phyloP scores from a whole-genome alignment of 2,329 filamentous ascomycete genomes.

The Huntiella bhutanensis region DNA sequence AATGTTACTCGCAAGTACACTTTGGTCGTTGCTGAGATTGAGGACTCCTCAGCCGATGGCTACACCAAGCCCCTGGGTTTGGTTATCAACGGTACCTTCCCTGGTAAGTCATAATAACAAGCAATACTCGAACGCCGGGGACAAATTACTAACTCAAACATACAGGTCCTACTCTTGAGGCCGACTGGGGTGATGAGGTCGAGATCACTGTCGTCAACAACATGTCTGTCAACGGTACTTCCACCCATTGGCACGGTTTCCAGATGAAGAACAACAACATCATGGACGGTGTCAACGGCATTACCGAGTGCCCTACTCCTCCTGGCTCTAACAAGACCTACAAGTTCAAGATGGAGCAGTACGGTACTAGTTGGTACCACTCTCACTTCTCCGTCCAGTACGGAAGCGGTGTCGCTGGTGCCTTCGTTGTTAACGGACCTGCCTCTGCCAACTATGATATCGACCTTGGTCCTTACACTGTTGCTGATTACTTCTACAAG shows the following conservation, averaged over 20 bases:
- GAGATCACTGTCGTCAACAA: constrained; percentile 47
- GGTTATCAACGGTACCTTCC: constrained; percentile 14
- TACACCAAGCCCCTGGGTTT: constrained; percentile 13
- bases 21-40: constrained; percentile 12
- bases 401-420: constrained; percentile 39
- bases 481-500: constrained; percentile 43
- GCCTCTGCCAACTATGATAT: constrained; percentile 31
- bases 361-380: constrained; percentile 24
- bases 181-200: constrained; percentile 31
- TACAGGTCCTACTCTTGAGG: constrained; percentile 11
- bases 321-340: constrained; percentile 20
- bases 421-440: constrained; percentile 39
- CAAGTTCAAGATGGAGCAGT: constrained; percentile 21
- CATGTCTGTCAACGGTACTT: constrained; percentile 28
- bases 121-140: no score
- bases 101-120: constrained; percentile 6
- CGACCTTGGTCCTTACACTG: constrained; percentile 32
- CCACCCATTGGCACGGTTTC: constrained; percentile 32
- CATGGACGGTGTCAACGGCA: constrained; percentile 27
- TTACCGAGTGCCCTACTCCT: constrained; percentile 24
- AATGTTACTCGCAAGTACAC: constrained; percentile 13
- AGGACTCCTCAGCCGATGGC: constrained; percentile 12
- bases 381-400: constrained; percentile 41
- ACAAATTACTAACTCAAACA: no score
- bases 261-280: constrained; percentile 25